Evolutionary conservation across 1,284 basidiomycete species (phyloP), one percentile per base, ranked within the genome.

Genomic region (Albatrellus sp.): DNA sequence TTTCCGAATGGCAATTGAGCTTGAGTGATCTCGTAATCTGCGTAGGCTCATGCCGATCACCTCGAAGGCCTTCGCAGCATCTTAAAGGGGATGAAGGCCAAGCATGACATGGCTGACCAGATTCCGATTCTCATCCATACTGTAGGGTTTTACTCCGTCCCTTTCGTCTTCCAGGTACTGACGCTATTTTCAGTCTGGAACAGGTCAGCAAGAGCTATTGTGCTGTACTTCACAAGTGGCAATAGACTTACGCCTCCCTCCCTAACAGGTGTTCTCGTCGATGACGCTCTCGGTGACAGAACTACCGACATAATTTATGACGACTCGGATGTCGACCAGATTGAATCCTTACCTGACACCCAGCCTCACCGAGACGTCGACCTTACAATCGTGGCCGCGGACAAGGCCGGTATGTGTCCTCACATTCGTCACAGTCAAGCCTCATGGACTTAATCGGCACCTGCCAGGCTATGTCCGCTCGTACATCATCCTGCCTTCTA

Each of bases 81-180:
- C n/a, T 54, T 77, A 31, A 57, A 53, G 16, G 76, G 75, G 1
- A 17, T 71, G 48, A 70, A 67, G 52, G 62, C 61, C 46, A 60
- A 61, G 32, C 55, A 63, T 30, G 60, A 65, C 17, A 52, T 46
- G 29, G 68, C 65, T 0, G 64, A 66, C 0, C 61, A 59, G 19
- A 52, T 52, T 0, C 64, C 73, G 5, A 60, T 65, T 45, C 55
- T 72, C 12, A 75, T 79, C 20, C 74, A 79, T 44, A 75, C 73
- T 0, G 74, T 75, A 47, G 50, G 69, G 57, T 6, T 45, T 60
- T 24, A 17, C 9, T 19, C 10, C 5, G 12, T 36, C 10, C 13
- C 5, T 32, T 32, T 33, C 33, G 12, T 5, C 20, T 7, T 16
- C 11, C 5, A 5, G 28, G 34, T 38, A 13, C 24, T 24, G 17